Base-by-base conservation (phyloP, 1,139 yeast genomes). In the Pichia sp. region DNA sequence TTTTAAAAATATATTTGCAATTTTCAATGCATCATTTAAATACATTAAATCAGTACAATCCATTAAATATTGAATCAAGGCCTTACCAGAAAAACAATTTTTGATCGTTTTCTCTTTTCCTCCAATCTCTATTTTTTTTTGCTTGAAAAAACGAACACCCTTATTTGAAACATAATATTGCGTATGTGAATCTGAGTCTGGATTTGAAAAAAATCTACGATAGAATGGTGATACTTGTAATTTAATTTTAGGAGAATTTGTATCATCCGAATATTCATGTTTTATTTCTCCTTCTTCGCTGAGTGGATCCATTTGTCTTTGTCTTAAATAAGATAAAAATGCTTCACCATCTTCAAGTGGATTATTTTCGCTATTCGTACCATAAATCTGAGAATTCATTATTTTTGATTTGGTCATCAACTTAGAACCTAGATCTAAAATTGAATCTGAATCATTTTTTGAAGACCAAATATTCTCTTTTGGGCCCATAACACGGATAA, bases 31-130 rank as follows among this genome's bases (percentile, higher is more conserved):
- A 51, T 87, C 95, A 4, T 67, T 65, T 0, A 67, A 61, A 43
- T 72, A 70, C 51, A 81, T 63, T 1, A 82, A 68, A 57, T 87
- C 94, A 0, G 96, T 83, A 58, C 97, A 90, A 52, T 90, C 97
- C 75, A 82, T 72, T 20, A 90, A 57, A 96, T 97, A 92, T 57
- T 87, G 96, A 62, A 80, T 72, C 1, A 84, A 69, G 0, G 95
- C 83, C 55, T 85, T 84, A 0, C 97, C 95, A 1, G 86, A 73
- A 49, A 86, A 71, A 45, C 80, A 74, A 55, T 73, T 72, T 20
- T 69, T 67, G 3, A 73, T 57, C 2, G 29, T 28, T 3, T 43
- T 29, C n/a, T 48, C 49, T 12, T 40, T 39, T 2, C 62, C 53
- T 2, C 61, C 52, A 2, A 50, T 49, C 6, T 60, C 63, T 46